Percentiles rank a stretch among this genome's conserved stretches.
phyloP scores from a whole-genome alignment of 768 basidiomycete genomes.

The Pisolithus albus region DNA sequence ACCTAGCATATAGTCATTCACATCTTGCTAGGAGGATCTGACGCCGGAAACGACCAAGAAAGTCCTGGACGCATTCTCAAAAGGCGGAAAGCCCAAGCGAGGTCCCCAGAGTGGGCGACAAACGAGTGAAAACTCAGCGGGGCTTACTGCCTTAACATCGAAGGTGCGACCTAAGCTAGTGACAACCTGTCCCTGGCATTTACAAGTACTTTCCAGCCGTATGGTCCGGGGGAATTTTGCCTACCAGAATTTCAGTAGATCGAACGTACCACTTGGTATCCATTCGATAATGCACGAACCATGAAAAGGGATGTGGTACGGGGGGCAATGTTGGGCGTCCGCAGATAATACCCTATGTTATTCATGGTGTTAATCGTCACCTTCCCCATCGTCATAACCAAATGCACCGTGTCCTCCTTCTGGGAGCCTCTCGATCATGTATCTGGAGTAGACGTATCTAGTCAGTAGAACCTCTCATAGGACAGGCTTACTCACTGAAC shows the following conservation, averaged over 20 bases:
- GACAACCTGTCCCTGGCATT: not conserved
- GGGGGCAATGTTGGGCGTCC: not conserved
- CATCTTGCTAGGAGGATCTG: constrained; percentile 63
- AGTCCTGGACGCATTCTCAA: constrained; percentile 70
- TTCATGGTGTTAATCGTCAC: constrained; percentile 54
- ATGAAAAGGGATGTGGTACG: not conserved
- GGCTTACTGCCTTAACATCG: constrained; percentile 69
- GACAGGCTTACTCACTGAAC: constrained; percentile 50
- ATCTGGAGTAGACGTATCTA: constrained; percentile 34
- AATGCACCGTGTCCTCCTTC: constrained; percentile 68
- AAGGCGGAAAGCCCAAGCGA: constrained; percentile 83
- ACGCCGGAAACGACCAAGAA: constrained; percentile 71
- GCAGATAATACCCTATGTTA: not conserved
- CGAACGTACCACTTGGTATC: not conserved
- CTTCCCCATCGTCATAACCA: constrained; percentile 76
- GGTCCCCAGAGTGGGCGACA: constrained; percentile 85
- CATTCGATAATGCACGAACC: not conserved
- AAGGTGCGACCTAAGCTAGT: constrained; percentile 43
- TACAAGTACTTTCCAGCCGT: constrained; percentile 51
- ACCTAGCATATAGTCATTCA: constrained; percentile 6
- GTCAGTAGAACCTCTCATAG: not conserved
- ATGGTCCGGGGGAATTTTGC: constrained; percentile 90
- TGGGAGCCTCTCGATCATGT: constrained; percentile 60
- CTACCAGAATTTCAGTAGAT: constrained; percentile 74
- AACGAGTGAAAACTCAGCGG: constrained; percentile 91